Base-by-base conservation (phyloP, 2,329 filamentous ascomycete species). In the Aspergillus proliferans region DNA sequence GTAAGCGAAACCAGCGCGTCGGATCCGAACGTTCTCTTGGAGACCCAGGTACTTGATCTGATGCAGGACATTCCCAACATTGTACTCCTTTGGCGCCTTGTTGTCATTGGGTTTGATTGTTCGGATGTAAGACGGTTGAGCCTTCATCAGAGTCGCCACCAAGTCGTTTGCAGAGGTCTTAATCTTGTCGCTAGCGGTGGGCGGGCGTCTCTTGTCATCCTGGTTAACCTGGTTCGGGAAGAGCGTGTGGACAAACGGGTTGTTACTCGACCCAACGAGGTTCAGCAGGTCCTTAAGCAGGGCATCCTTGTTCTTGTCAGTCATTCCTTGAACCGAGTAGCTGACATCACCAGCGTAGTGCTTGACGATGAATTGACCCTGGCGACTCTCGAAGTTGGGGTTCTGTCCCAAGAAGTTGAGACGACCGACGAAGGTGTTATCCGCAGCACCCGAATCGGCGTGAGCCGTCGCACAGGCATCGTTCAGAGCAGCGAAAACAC, bases 71-170 rank as follows among this genome's bases (percentile, higher is more conserved):
- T 97, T 97, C 26, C 84, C 83, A 18, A 81, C 80, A 60, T 95
- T 96, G 70, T 95, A 98, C 66, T 98, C 93, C 9, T 83, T 85
- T 0, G 90, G 86, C 2, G 91, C 95, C 71, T 97, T 98, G 76
- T 96, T 97, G 71, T 98, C 93, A 74, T 98, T 98, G 1, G 93
- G 93, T 72, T 98, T 98, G 75, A 98, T 97, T 0, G 93, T 98
- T 67, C 93, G 88, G 61, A 98, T 98, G 65, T 98, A 98, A 2
- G 91, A 96, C 1, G 93, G 93, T 59, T 93, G 88, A 49, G 90
- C 92, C 72, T 96, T 95, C 91, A 96, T 97, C 61, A 98, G 71
- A 1, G 93, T 97, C 1, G 91, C 84, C 1, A 98, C 93, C 18
- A 98, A 79, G 41, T 94, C 90, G 65, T 98, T 98, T 7, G 93